These are phyloP conservation scores for Phytophthora brassicae DNA, from an alignment of 352 stramenopile species.

Conservation along the genomic window DNA sequence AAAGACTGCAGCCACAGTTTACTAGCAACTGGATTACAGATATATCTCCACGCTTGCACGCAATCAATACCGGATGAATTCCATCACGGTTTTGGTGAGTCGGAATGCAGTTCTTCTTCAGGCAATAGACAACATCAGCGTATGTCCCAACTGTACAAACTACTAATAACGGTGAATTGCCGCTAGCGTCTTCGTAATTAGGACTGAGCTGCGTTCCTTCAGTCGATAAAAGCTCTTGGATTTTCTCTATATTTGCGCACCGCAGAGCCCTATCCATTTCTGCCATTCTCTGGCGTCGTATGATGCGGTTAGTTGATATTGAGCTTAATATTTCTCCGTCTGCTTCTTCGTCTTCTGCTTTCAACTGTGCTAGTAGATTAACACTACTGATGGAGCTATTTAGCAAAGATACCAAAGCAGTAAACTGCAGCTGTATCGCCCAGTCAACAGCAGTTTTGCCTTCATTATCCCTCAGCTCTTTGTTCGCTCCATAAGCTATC, in stretches of 20 bases:
- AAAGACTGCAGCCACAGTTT: slow-evolving; percentile 34
- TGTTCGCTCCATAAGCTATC: slow-evolving; percentile 43
- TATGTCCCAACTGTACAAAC: slow-evolving; percentile 27
- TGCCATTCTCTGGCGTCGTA: slow-evolving; percentile 10
- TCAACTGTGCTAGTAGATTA: slow-evolving; percentile 35
- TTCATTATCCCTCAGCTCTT: slow-evolving; percentile 24
- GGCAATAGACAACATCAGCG: slow-evolving; percentile 38
- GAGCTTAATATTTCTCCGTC: slow-evolving; percentile 16
- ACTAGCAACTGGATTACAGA: slow-evolving; percentile 45
- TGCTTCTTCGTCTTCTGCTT: slow-evolving; percentile 45
- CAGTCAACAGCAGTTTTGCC: slow-evolving; percentile 39
- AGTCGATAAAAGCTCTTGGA: slow-evolving; percentile 40
- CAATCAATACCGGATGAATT: slow-evolving; percentile 46
- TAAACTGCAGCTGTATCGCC: slow-evolving; percentile 31
- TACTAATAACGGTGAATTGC: slow-evolving; percentile 52
- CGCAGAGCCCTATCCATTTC: slow-evolving; percentile 47
- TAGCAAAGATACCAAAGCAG: slow-evolving; percentile 35
- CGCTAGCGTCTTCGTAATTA: slow-evolving; percentile 48
- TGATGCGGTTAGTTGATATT: slow-evolving; percentile 19
- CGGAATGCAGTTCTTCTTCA: slow-evolving; percentile 42
- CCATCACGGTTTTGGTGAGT: slow-evolving; percentile 53
- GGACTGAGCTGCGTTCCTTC: slow-evolving; percentile 38
- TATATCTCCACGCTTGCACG: slow-evolving; percentile 43
- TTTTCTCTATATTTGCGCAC: slow-evolving; percentile 26
- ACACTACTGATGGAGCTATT: slow-evolving; percentile 22